These are phyloP conservation scores for Castanea crenata DNA, from an alignment of 306 rosid genomes.

Conservation along the genomic window DNA sequence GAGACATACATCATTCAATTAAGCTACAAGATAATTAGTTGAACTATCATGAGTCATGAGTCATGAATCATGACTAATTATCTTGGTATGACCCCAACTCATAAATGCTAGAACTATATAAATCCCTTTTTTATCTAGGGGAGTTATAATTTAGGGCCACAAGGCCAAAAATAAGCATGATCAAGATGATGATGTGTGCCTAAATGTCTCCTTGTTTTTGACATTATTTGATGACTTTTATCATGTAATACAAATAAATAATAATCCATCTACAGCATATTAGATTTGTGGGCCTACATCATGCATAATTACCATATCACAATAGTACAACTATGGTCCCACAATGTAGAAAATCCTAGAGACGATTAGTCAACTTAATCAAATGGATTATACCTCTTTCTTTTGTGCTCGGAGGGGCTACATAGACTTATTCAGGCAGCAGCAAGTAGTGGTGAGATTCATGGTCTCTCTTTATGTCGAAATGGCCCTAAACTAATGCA, in stretches of 20 bases:
- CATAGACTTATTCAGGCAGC: too few relatives aligned
- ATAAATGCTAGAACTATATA: neutral
- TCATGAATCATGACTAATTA: too few relatives aligned
- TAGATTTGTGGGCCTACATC: neutral
- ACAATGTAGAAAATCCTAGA: neutral
- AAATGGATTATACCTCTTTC: neutral
- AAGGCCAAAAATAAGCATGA: neutral
- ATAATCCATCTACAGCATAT: neutral
- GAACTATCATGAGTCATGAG: too few relatives aligned
- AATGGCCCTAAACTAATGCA: too few relatives aligned
- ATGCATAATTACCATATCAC: neutral
- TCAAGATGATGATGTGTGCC: neutral
- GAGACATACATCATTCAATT: too few relatives aligned
- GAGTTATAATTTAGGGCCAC: neutral
- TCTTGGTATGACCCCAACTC: neutral
- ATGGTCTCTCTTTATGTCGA: too few relatives aligned
- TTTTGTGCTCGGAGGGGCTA: too few relatives aligned
- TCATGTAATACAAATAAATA: too few relatives aligned
- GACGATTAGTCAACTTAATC: slow-evolving; percentile 8
- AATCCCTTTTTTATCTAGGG: neutral
- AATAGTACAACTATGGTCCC: neutral
- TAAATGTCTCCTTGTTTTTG: neutral
- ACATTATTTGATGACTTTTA: neutral
- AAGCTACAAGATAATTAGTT: too few relatives aligned
- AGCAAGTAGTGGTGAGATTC: too few relatives aligned